Base-by-base conservation (phyloP, 129 eudicot species). In the Centaurea solstitialis region DNA sequence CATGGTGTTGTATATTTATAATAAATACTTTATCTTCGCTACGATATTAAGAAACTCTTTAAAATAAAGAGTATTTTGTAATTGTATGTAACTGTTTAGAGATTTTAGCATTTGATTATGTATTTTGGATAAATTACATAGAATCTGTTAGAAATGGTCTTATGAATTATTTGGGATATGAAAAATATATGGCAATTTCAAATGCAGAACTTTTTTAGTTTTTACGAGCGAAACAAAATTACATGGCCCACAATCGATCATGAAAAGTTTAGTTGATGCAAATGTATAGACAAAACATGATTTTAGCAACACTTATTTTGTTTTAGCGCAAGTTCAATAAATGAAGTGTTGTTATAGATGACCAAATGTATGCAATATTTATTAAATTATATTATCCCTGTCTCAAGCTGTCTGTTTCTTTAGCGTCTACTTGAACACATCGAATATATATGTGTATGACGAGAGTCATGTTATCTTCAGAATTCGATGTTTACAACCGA, bases 401-500 rank as follows among this genome's bases (percentile, higher is more conserved):
- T 43, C 53, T n/a, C 9, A n/a, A 2, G 4, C 1, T 5, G 64
- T 57, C 9, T 17, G 64, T 57, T 57, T 57, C 2, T 57, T 18
- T 57, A 57, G 8, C 65, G 9, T n/a, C 6, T 57, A 57, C 23
- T 57, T 57, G 65, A 57, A 57, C 9, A 57, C 21, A 26, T 26
- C 2, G 30, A 26, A 26, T 26, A 62, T 9, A 30, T 8, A 20
- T 45, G 33, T 81, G 68, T 75, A 67, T 81, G 57, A 21, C 30
- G 30, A 47, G 80, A 74, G 64, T 67, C 64, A 38, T 68, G 65
- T 75, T 75, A 75, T 68, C 17, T 75, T 50, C 4, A 24, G 26
- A 7, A 17, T 2, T 47, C 9, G 28, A 67, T 21, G 45, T 47
- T 75, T 50, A 35, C 35, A 61, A 74, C 18, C 33, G 21, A 74